A percentile compares a stretch with the other conserved stretches of the same genome.
Evolutionary conservation across 169 alveolate genomes (phyloP).

Genomic region (Plasmodium coatneyi): DNA sequence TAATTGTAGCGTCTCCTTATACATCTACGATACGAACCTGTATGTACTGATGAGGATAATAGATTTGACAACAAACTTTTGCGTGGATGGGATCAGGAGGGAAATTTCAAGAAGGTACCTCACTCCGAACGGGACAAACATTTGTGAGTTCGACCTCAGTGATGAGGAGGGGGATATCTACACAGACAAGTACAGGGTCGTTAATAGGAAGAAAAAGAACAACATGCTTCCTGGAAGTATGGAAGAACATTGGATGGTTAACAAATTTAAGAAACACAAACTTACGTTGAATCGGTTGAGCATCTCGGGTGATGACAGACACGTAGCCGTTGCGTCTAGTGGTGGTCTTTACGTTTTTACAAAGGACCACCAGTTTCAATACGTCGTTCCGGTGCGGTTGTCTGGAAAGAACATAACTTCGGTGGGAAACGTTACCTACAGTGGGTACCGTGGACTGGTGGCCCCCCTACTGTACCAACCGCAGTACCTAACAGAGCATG

Average conservation of each 20-base stretch:
- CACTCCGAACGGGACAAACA: slow-evolving; percentile 30
- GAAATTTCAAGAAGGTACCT: slow-evolving; percentile 45
- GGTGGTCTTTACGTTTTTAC: slow-evolving; percentile 74
- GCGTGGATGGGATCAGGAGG: slow-evolving; percentile 58
- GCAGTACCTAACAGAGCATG: slow-evolving; percentile 86
- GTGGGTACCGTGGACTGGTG: slow-evolving; percentile 69
- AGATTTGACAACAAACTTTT: slow-evolving; percentile 44
- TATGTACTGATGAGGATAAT: slow-evolving; percentile 16
- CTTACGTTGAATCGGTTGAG: slow-evolving; percentile 44
- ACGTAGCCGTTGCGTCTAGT: slow-evolving; percentile 78
- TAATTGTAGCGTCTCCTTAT: slow-evolving; percentile 31
- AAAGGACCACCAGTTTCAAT: slow-evolving; percentile 75
- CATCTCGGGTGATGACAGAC: slow-evolving; percentile 78
- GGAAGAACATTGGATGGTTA: slow-evolving; percentile 34
- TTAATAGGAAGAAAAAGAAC: slow-evolving; percentile 45
- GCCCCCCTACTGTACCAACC: slow-evolving; percentile 78
- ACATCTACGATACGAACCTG: slow-evolving; percentile 49
- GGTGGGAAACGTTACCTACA: slow-evolving; percentile 32
- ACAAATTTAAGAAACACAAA: slow-evolving; percentile 51
- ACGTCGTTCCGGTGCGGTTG: background rate
- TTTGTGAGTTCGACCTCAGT: slow-evolving; percentile 39
- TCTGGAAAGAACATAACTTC: background rate
- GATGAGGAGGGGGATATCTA: slow-evolving; percentile 64
- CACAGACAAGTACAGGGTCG: slow-evolving; percentile 22
- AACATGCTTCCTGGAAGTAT: slow-evolving; percentile 44